Evolutionary conservation across 805 yeast species (phyloP).

Genomic region (Candida piceae): DNA sequence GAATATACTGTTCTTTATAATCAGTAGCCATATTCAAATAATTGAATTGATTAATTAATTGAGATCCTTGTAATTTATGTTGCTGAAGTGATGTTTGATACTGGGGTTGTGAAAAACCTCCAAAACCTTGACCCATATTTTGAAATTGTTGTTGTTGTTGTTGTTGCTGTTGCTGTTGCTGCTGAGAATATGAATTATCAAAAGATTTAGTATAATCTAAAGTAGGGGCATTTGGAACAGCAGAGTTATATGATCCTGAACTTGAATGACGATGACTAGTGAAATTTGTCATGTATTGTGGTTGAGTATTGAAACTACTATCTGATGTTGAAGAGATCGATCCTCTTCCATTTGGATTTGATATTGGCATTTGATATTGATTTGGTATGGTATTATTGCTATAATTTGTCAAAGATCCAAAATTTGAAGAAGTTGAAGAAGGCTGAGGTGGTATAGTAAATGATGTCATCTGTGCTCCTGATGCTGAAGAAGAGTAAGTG

Average conservation of each 20-base stretch:
- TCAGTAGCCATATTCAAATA: conserved; percentile 10
- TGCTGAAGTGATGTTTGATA: not conserved
- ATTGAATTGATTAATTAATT: conserved; percentile 12
- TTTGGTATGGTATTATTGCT: too few species aligned
- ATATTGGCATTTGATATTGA: not conserved
- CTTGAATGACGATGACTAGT: conserved; percentile 10
- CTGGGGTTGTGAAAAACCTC: conserved; percentile 6
- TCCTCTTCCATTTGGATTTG: not conserved
- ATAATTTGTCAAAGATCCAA: not conserved
- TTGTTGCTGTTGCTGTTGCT: not conserved
- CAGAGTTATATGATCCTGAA: conserved; percentile 6
- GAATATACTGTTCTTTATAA: conserved; percentile 23
- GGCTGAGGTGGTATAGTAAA: not conserved
- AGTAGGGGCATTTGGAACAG: conserved; percentile 17
- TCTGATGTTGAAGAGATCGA: not conserved
- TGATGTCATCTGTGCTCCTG: not conserved
- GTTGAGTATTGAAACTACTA: not conserved
- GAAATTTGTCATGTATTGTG: not conserved
- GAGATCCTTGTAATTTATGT: conserved; percentile 6
- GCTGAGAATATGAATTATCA: conserved; percentile 11
- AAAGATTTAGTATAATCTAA: conserved; percentile 22
- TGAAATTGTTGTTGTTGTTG: conserved; percentile 7
- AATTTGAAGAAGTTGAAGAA: conserved; percentile 5
- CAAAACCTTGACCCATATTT: too few species aligned
- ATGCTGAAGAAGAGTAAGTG: too few species aligned